phyloP scores from a whole-genome alignment of 163 green algal genomes.

The Chlorella variabilis region DNA sequence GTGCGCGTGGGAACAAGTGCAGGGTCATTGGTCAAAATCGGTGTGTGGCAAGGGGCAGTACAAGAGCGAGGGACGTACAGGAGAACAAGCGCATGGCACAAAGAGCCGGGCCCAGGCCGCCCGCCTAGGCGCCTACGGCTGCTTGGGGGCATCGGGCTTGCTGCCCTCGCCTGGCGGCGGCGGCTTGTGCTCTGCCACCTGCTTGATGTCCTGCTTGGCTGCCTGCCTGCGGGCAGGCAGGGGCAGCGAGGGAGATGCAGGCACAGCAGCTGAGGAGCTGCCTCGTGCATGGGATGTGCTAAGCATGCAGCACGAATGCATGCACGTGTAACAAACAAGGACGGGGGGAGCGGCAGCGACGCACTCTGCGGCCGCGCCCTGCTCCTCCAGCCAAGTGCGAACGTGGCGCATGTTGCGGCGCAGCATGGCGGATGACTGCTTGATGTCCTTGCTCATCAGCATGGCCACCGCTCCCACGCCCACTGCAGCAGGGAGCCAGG shows the following conservation, averaged over 20 bases:
- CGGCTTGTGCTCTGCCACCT: slow-evolving; percentile 38
- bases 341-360: background rate
- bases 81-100: background rate
- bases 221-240: slow-evolving; percentile 20
- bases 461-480: slow-evolving; percentile 55
- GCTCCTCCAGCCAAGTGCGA: slow-evolving; percentile 59
- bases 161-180: slow-evolving; percentile 5
- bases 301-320: background rate
- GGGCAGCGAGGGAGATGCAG: too few relatives aligned
- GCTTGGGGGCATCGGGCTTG: slow-evolving; percentile 16
- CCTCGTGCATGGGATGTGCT: too few relatives aligned
- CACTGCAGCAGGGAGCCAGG: slow-evolving; percentile 34
- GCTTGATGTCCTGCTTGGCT: slow-evolving; percentile 41
- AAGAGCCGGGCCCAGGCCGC: too few relatives aligned
- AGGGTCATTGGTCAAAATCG: too few relatives aligned
- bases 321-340: background rate
- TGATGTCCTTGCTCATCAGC: slow-evolving; percentile 63
- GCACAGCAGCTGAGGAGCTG: too few relatives aligned
- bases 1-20: too few relatives aligned
- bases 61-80: too few relatives aligned
- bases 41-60: too few relatives aligned
- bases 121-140: too few relatives aligned
- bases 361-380: slow-evolving; percentile 45
- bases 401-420: slow-evolving; percentile 60
- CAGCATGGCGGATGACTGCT: slow-evolving; percentile 47